Evolutionary conservation across 2,329 filamentous ascomycete genomes (phyloP).

Genomic region (Thelonectria olida): DNA sequence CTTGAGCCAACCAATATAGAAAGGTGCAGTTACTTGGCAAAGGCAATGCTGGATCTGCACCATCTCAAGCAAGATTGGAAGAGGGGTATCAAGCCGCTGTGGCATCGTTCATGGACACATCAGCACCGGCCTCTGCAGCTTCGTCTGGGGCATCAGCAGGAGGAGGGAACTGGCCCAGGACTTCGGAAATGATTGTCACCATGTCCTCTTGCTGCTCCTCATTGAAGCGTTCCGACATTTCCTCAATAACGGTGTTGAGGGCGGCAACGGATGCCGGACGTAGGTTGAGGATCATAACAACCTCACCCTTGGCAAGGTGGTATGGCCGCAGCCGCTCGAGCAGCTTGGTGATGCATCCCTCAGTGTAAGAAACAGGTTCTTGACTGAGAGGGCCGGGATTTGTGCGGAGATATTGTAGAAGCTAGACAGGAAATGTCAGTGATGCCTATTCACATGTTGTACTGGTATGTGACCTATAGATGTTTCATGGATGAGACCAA

Average conservation of each 20-base stretch:
- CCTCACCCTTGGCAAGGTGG: slow-evolving; percentile 72
- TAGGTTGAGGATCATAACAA: slow-evolving; percentile 74
- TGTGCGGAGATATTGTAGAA: slow-evolving; percentile 68
- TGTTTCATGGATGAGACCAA: not conserved
- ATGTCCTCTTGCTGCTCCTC: slow-evolving; percentile 68
- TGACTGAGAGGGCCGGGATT: slow-evolving; percentile 65
- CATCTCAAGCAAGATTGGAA: slow-evolving; percentile 2
- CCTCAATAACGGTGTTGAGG: slow-evolving; percentile 72
- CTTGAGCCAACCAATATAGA: not conserved
- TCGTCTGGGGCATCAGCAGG: slow-evolving; percentile 41
- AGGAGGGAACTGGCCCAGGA: slow-evolving; percentile 63
- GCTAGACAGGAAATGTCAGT: slow-evolving; percentile 48
- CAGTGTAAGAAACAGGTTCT: slow-evolving; percentile 61
- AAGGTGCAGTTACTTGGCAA: not conserved
- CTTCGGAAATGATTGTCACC: slow-evolving; percentile 63
- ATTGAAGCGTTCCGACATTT: slow-evolving; percentile 68
- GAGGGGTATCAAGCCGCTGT: slow-evolving; percentile 34
- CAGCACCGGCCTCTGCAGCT: slow-evolving; percentile 42
- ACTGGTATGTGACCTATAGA: not conserved
- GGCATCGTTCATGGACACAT: slow-evolving; percentile 51
- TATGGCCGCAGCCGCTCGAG: slow-evolving; percentile 64
- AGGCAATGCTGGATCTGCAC: not conserved
- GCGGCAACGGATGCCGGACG: slow-evolving; percentile 65
- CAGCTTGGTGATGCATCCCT: slow-evolving; percentile 61
- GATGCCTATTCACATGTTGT: not conserved